Evolutionary conservation across 768 basidiomycete genomes (phyloP).

Genomic region (Brasilioporus rufonigricans): DNA sequence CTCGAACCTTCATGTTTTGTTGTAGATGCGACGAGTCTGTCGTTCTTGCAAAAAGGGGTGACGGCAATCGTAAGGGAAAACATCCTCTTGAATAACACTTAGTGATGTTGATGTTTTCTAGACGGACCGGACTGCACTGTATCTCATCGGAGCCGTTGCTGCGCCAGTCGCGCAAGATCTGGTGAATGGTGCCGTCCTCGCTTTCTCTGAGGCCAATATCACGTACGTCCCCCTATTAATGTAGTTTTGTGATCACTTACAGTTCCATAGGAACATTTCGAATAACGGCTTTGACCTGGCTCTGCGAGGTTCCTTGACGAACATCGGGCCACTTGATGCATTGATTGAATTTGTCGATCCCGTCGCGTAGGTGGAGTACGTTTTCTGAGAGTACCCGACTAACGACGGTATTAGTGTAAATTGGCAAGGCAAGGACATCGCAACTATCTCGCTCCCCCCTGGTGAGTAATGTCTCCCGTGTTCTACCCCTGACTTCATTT

Average conservation of each 20-base stretch:
- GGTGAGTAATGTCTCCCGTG: conserved; percentile 32
- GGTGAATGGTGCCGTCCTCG: conserved; percentile 53
- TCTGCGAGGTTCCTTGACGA: conserved; percentile 57
- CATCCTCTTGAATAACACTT: background rate
- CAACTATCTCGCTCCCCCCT: conserved; percentile 58
- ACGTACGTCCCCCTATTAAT: conserved; percentile 34
- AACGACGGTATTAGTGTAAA: conserved; percentile 42
- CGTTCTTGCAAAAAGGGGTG: conserved; percentile 57
- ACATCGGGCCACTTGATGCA: conserved; percentile 68
- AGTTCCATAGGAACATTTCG: conserved; percentile 49
- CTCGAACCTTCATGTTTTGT: conserved; percentile 1
- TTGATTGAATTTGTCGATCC: conserved; percentile 64
- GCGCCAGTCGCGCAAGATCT: conserved; percentile 64
- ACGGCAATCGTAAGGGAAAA: conserved; percentile 45
- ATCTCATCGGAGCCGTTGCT: conserved; percentile 69
- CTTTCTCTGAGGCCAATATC: conserved; percentile 59
- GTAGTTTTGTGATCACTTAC: conserved; percentile 47
- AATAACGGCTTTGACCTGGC: conserved; percentile 63
- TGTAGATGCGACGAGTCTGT: conserved; percentile 51
- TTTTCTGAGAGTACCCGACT: background rate
- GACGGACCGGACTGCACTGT: conserved; percentile 63
- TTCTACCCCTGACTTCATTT: background rate
- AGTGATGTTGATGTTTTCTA: conserved; percentile 22
- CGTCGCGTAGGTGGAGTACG: conserved; percentile 42
- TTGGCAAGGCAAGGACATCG: conserved; percentile 65